Base-by-base conservation (phyloP, 768 basidiomycete species). In the Rickenella mellea region DNA sequence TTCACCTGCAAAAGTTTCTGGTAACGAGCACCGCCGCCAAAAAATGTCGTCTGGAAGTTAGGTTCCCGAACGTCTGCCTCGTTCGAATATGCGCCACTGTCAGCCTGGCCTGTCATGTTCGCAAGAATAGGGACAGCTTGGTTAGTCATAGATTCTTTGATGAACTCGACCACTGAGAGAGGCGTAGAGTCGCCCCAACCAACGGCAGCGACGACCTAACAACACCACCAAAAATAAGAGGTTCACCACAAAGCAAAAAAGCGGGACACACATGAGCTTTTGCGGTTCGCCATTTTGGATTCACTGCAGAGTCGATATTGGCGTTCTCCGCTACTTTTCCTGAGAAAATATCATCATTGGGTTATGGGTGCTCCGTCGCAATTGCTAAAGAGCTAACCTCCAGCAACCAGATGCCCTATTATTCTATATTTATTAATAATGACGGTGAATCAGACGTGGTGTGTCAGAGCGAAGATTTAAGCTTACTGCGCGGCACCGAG, bases 11-110 rank as follows among this genome's bases (percentile, higher is more conserved):
- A 56, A n/a, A 65, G 46, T 36, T 46, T 55, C 11, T 40, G 45
- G 33, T 63, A 65, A 32, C 63, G 64, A 4, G 56, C 45, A n/a
- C 64, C 63, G n/a, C n/a, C n/a, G n/a, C n/a, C n/a, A 45, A 52
- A 66, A 48, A 62, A 60, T 2, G 58, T 59, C n/a, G 51, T 49
- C 28, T 49, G 53, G 50, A 62, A 63, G 33, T 59, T 43, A 1
- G 51, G 44, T 44, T 66, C 61, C 6, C 53, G 44, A 2, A 50
- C 39, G 26, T 66, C 64, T 6, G 53, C 65, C 42, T 64, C 63
- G 39, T 65, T 63, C 5, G 58, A 56, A 47, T 66, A 65, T 7
- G 62, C 48, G 3, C 57, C 62, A 22, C 55, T 55, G 19, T 54
- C 48, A 5, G 48, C 26, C 12, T 39, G 40, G 5, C 63, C 61